phyloP scores from a whole-genome alignment of 768 basidiomycete species.

The Cystobasidium tubakii region DNA sequence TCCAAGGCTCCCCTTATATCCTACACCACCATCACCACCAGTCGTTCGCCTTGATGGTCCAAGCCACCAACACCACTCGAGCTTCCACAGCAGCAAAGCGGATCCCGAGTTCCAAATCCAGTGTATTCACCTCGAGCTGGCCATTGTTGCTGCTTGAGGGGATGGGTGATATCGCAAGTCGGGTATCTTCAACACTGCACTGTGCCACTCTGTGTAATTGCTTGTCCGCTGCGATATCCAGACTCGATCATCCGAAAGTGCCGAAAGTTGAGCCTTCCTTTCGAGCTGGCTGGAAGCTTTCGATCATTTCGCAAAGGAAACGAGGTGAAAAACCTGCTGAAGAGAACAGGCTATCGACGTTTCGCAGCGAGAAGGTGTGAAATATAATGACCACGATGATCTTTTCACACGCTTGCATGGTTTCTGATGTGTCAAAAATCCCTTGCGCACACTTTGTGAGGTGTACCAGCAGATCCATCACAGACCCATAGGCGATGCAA shows the following conservation, averaged over 20 bases:
- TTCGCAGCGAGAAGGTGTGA: too few relatives aligned
- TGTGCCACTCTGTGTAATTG: not conserved
- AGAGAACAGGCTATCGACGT: too few relatives aligned
- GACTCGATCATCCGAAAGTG: not conserved
- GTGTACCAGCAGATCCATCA: too few relatives aligned
- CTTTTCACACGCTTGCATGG: too few relatives aligned
- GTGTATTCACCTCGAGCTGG: slow-evolving; percentile 4
- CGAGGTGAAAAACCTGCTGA: too few relatives aligned
- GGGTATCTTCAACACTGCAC: not conserved
- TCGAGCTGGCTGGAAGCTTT: not conserved
- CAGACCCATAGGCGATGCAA: too few relatives aligned
- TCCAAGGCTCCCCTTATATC: too few relatives aligned
- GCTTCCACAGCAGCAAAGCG: not conserved
- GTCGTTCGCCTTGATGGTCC: not conserved
- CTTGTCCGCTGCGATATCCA: not conserved
- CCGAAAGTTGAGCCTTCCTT: slow-evolving; percentile 8
- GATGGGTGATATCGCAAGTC: not conserved
- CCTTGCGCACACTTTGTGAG: too few relatives aligned
- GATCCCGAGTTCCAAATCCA: not conserved
- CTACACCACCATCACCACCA: too few relatives aligned
- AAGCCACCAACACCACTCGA: too few relatives aligned
- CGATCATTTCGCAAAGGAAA: not conserved
- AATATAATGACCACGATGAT: too few relatives aligned
- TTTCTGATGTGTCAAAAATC: too few relatives aligned
- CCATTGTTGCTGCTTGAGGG: slow-evolving; percentile 16